phyloP scores from a whole-genome alignment of 2,329 filamentous ascomycete species.

The Scolecobasidium constrictum region DNA sequence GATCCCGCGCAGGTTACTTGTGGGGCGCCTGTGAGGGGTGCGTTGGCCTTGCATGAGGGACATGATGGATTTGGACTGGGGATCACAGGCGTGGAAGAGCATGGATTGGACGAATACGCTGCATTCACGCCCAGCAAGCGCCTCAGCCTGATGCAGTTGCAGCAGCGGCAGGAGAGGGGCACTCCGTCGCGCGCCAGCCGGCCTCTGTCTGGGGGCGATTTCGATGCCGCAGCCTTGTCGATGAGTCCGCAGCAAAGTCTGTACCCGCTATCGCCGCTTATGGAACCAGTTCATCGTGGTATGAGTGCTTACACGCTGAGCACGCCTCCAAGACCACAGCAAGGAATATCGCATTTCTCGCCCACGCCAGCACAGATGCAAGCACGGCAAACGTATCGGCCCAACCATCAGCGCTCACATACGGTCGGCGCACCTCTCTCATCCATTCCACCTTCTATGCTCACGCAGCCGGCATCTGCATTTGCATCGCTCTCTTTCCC shows the following conservation, averaged over 20 bases:
- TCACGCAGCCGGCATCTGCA: background rate
- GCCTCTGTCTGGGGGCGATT: too few species aligned
- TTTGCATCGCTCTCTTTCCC: background rate
- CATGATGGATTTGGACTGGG: too few species aligned
- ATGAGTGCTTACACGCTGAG: constrained; percentile 1
- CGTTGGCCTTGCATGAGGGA: too few species aligned
- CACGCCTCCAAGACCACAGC: background rate
- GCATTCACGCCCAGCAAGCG: too few species aligned
- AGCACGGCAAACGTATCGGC: background rate
- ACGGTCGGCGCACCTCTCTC: background rate
- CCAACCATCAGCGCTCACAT: background rate
- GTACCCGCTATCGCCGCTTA: background rate
- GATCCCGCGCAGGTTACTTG: too few species aligned
- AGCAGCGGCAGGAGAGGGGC: too few species aligned
- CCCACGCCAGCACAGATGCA: background rate
- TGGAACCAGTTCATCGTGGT: background rate
- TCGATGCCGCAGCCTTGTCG: background rate
- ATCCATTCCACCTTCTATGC: background rate
- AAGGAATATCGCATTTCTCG: background rate
- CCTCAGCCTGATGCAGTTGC: too few species aligned
- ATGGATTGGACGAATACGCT: too few species aligned
- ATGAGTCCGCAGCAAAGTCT: background rate
- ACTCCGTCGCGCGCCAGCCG: too few species aligned
- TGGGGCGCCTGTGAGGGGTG: too few species aligned
- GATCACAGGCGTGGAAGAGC: too few species aligned